Base-by-base conservation (phyloP, 306 rosid species). In the Cicer judaicum region DNA sequence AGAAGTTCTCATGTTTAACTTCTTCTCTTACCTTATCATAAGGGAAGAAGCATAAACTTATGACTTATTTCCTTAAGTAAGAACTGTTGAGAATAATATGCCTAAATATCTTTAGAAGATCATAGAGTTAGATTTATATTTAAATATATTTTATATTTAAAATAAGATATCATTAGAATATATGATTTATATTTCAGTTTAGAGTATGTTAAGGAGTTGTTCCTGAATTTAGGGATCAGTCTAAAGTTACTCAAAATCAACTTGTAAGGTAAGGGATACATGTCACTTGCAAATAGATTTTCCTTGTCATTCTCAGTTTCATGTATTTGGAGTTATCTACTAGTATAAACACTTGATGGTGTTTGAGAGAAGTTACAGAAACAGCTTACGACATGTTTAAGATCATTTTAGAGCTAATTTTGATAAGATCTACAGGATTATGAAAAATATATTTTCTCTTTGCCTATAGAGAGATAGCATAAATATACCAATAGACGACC, bases 401-500 rank as follows among this genome's bases (percentile, higher is more conserved):
- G 7, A 53, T 9, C 3, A 6, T 10, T 7, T 15, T 16, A 14
- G 4, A 53, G 29, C 29, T 16, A 16, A 53, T 53, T 7, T 19
- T 5, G 14, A 16, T 16, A 53, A 54, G 3, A 29, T 54, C 12
- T 12, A 12, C 52, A n/a, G n/a, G 7, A 29, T 29, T 50, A 50
- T 6, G 10, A 50, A 50, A 50, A n/a, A 7, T 3, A 2, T 50
- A 50, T 13, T 50, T 13, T 14, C 5, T 16, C 29, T 53, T 53
- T 7, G 52, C 3, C 10, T 53, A 16, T 53, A 15, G 21, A 15
- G 21, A 53, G 18, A 53, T 16, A 53, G 10, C 29, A 3, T 7
- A 52, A 65, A 34, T 63, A 80, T 85, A 93, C 97, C 97, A 90
- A 85, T 44, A 81, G 77, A 67, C 96, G 95, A 44, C 99, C 99